Percentiles rank a stretch among this genome's conserved stretches.
Conservation (phyloP, 2,329 filamentous ascomycete species). For the Fusarium camptoceras region DNA sequence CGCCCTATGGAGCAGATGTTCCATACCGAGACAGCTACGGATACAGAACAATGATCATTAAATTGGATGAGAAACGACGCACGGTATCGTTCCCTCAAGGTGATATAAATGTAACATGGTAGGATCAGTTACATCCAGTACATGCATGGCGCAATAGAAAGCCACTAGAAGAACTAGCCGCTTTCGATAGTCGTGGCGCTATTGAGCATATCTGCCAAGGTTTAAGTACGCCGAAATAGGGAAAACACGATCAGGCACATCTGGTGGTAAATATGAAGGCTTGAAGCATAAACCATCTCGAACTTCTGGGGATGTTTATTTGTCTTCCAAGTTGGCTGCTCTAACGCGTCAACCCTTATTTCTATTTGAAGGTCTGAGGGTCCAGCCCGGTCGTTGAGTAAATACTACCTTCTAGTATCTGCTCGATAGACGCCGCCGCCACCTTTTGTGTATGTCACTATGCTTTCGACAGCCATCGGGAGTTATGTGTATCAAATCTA, state of each 20-base stretch:
- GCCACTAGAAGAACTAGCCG: slow-evolving; percentile 11
- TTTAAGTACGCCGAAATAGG: slow-evolving; percentile 1
- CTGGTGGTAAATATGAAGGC: slow-evolving; percentile 2
- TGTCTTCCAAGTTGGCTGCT: slow-evolving; percentile 9
- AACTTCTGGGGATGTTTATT: slow-evolving; percentile 8
- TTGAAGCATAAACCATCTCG: slow-evolving; percentile 15
- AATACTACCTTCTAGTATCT: slow-evolving; percentile 10
- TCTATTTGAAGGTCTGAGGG: slow-evolving; percentile 28
- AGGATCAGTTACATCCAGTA: background rate
- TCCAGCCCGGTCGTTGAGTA: slow-evolving; percentile 25
- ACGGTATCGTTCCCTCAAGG: background rate
- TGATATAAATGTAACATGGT: background rate
- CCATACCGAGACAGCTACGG: slow-evolving; percentile 1
- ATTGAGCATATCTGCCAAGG: slow-evolving; percentile 4
- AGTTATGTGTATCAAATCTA: background rate
- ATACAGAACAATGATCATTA: slow-evolving; percentile 5
- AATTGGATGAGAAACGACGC: background rate
- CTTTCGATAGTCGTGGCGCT: background rate
- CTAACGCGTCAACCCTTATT: slow-evolving; percentile 15
- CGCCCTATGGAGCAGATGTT: background rate
- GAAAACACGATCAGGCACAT: slow-evolving; percentile 2
- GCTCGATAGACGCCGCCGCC: slow-evolving; percentile 33
- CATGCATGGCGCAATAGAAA: slow-evolving; percentile 9
- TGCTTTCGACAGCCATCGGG: slow-evolving; percentile 13
- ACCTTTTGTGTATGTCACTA: background rate